Base-by-base conservation (phyloP, 495 filamentous ascomycete species). In the Tuber aestivum region DNA sequence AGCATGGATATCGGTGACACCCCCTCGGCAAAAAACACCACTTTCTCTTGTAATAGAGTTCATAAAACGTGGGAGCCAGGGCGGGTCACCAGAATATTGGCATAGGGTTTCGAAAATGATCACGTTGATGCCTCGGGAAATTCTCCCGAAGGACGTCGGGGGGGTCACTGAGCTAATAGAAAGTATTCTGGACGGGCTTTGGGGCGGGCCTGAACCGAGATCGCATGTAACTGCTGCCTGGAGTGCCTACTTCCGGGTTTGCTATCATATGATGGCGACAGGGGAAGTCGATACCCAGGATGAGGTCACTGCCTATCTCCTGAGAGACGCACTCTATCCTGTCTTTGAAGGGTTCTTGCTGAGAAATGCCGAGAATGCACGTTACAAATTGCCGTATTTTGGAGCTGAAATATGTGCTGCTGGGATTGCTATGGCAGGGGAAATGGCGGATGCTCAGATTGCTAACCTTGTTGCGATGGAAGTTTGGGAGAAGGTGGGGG, bases 61-160 rank as follows among this genome's bases (percentile, higher is more conserved):
- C 79, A 85, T 97, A n/a, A 89, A 91, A 74, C 90, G 90, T 79
- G 95, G 96, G 69, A 96, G 94, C 1, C 92, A 97, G 78, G 89
- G 88, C 12, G 89, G 91, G 18, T 84, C 88, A 3, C 83, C 86
- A 3, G 87, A 87, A 7, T 97, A 89, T 82, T 99, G 95, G 95
- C 79, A 84, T 23, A 87, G 88, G 4, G 77, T 97, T 48, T 84
- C 86, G 65, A 85, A 84, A 38, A 81, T 97, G 1, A 80, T 97
- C 45, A 80, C 85, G 16, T 80, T 82, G 1, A 82, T 97, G 18
- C 92, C 94, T 12, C 72, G 80, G 0, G 81, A 85, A 37, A 83
- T 88, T 7, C 84, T 92, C 41, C 83, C 87, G 20, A 83, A 79
- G n/a, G 84, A 87, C 27, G 80, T 83, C 3, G 86, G 89, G 1